Evolutionary conservation across 306 rosid species (phyloP), one percentile per base, ranked within the genome.

Genomic region (Vicia sativa): DNA sequence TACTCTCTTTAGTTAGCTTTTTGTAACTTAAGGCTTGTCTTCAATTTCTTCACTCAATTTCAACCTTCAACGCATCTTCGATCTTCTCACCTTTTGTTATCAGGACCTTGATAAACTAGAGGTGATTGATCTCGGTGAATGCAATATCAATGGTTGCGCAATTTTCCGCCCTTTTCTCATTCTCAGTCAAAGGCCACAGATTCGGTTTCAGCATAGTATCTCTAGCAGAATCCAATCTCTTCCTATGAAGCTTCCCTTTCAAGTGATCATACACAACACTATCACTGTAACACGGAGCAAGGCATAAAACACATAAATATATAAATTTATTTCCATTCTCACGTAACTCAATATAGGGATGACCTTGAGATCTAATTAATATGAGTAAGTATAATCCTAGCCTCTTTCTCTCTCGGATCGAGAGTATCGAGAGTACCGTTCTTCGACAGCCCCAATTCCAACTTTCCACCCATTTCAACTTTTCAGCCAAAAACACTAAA

Each of bases 311-410:
- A 46, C 98, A 92, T 81, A 86, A 92, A 81, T 76, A 92, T 79
- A 92, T 78, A 50, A 72, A 77, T 65, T 79, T 87, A 21, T 82
- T 89, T 29, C 98, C 98, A 62, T 84, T 84, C 74, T 86, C 89
- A 7, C 98, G 89, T 15, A 92, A 70, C 74, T 92, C 98, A 11
- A 92, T 84, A 15, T 87, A 92, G 1, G 89, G 73, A 67, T 92
- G 98, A 62, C 98, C 98, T 66, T 79, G 89, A 14, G 91, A 77
- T 78, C 98, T 83, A 67, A n/a, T n/a, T n/a, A n/a, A 92, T 92
- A 49, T 38, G 83, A 29, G 81, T 87, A 6, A 92, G 87, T 74
- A 92, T 87, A 53, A 73, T 86, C 55, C 86, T 85, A 7, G 89
- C 89, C 2, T 86, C 84, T 61, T 84, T 87, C 76, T 89, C 93